Percentiles rank a stretch among this genome's conserved stretches.
Evolutionary conservation across 768 basidiomycete species (phyloP).

Genomic region (Mycena haematopus): DNA sequence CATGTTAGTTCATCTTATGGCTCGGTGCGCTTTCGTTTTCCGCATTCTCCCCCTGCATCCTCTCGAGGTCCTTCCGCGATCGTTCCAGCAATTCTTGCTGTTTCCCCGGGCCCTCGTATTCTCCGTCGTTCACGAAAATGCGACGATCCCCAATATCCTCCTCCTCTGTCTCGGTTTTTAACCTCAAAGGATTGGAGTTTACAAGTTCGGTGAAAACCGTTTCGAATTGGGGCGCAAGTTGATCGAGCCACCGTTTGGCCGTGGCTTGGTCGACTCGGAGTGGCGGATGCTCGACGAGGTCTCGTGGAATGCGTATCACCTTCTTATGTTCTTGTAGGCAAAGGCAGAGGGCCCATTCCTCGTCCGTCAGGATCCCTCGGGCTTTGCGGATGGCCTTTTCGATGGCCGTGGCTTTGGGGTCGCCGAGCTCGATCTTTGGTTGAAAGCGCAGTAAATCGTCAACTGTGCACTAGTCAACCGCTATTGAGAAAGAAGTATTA

Average conservation of each 20-base stretch:
- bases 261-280: constrained; percentile 10
- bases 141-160: not conserved
- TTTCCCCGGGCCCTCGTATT: constrained; percentile 4
- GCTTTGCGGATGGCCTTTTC: constrained; percentile 1
- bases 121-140: constrained; percentile 2
- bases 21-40: too few species aligned
- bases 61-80: too few species aligned
- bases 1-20: too few species aligned
- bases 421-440: not conserved
- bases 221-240: not conserved
- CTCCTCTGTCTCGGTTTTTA: constrained; percentile 1
- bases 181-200: not conserved
- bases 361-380: not conserved
- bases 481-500: not conserved
- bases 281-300: constrained; percentile 4
- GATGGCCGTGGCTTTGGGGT: constrained; percentile 3
- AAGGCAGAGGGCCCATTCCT: not conserved
- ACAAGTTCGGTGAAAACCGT: not conserved
- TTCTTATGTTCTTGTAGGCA: not conserved
- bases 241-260: not conserved
- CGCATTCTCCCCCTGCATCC: too few species aligned
- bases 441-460: not conserved
- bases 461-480: constrained; percentile 10
- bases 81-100: too few species aligned
- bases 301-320: not conserved